Base-by-base conservation (phyloP, 495 filamentous ascomycete species). In the Aspergillus heteromorphus region DNA sequence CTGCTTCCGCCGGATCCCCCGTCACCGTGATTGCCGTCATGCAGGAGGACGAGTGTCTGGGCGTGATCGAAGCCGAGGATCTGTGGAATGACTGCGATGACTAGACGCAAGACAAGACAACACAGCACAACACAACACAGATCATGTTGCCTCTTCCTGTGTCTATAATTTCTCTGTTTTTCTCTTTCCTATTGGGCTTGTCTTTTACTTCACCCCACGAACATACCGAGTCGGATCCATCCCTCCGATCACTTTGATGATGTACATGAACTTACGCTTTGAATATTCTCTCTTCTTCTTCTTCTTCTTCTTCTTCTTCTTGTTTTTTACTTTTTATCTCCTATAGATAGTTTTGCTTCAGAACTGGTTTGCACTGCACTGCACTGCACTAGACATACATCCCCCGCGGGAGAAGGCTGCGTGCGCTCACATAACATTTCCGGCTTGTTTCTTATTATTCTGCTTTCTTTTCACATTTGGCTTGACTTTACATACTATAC, bases 11-110 rank as follows among this genome's bases (percentile, higher is more conserved):
- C 36, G 27, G 38, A 38, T 6, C 40, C 9, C 40, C 62, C 3
- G 54, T 68, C n/a, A 53, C 61, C 18, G 67, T 75, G 1, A 57
- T 75, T 20, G 71, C 64, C 6, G 62, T 73, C 1, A 55, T 72
- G 57, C 63, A 70, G 7, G 70, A 72, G 11, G 50, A 54, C 30
- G 63, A 56, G 23, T 67, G 62, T 48, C 41, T 74, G 23, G 73
- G 73, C 1, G 57, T 76, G 1, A 53, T 74, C 8, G 73, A 76
- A 36, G 64, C 59, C 25, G 67, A 70, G 34, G 71, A 74, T 56
- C 36, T 75, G 1, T 66, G 64, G 62, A 51, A 55, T 57, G 61
- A 48, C 41, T 62, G 48, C 34, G 20, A 51, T 40, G 45, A 51
- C 27, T 49, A 27, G 53, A n/a, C n/a, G n/a, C n/a, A 18, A 36